phyloP scores from a whole-genome alignment of 768 basidiomycete species.

The Psilocybe subaeruginosa region DNA sequence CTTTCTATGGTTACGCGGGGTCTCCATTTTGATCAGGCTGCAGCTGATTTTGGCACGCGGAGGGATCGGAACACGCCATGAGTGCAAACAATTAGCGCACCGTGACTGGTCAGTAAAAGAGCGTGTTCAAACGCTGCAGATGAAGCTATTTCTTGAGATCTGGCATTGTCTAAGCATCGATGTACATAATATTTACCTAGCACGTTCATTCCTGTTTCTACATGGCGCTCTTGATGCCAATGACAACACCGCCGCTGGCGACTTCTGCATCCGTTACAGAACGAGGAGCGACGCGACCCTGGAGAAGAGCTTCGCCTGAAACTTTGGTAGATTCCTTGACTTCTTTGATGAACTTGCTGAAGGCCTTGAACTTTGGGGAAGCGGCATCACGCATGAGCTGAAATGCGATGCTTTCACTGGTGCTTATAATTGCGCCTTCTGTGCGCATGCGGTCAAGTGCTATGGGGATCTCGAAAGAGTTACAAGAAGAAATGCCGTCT shows the following conservation, averaged over 20 bases:
- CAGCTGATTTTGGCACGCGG: too few species aligned
- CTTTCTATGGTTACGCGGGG: too few species aligned
- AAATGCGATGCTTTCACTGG: slow-evolving; percentile 82
- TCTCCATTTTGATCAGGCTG: too few species aligned
- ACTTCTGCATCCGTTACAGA: slow-evolving; percentile 13
- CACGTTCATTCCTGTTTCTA: slow-evolving; percentile 1
- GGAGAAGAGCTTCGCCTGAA: slow-evolving; percentile 36
- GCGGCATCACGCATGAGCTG: slow-evolving; percentile 72
- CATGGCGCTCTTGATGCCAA: slow-evolving; percentile 21
- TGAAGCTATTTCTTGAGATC: not conserved
- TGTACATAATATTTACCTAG: not conserved
- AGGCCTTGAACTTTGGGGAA: slow-evolving; percentile 68
- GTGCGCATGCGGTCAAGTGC: slow-evolving; percentile 72
- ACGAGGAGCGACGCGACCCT: slow-evolving; percentile 13
- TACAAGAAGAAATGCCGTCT: slow-evolving; percentile 84
- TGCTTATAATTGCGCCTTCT: slow-evolving; percentile 77
- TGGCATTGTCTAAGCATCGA: too few species aligned
- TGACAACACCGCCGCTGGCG: slow-evolving; percentile 15
- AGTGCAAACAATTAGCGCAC: too few species aligned
- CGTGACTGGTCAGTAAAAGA: not conserved
- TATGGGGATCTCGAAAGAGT: slow-evolving; percentile 77
- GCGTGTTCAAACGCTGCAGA: not conserved
- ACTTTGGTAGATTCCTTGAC: slow-evolving; percentile 65
- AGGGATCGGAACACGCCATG: too few species aligned
- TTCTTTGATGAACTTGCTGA: slow-evolving; percentile 76